phyloP scores from a whole-genome alignment of 179 eudicot genomes.

The Pouteria campechiana region DNA sequence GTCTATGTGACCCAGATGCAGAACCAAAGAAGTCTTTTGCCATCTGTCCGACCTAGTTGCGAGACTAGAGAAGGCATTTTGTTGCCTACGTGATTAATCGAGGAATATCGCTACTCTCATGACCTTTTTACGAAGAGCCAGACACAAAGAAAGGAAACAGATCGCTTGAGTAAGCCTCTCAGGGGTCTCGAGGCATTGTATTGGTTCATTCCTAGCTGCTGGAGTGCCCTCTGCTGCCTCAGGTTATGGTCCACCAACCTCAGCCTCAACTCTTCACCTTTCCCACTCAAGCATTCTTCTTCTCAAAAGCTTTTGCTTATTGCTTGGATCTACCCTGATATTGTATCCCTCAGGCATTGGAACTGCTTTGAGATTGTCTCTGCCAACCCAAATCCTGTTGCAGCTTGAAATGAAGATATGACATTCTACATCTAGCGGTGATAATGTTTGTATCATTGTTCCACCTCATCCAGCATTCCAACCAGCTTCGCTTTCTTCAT shows the following conservation, averaged over 20 bases:
- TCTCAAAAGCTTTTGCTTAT: constrained; percentile 61
- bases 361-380: constrained; percentile 75
- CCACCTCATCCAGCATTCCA: constrained; percentile 77
- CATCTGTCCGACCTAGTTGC: no score
- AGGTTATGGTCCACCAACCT: constrained; percentile 10
- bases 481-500: constrained; percentile 68
- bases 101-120: no score
- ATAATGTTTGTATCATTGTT: constrained; percentile 76
- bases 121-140: constrained; percentile 13
- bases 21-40: no score
- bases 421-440: constrained; percentile 72
- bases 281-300: constrained; percentile 32
- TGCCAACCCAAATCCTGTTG: constrained; percentile 63
- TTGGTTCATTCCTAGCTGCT: constrained; percentile 9
- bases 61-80: no score
- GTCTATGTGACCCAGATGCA: no score
- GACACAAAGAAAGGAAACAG: constrained; percentile 8
- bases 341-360: constrained; percentile 61
- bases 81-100: no score
- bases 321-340: constrained; percentile 41
- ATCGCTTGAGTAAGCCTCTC: constrained; percentile 5
- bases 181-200: constrained; percentile 12
- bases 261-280: no score
- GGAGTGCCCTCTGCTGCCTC: constrained; percentile 11
- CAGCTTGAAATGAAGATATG: constrained; percentile 60